Evolutionary conservation across 305 asterid species (phyloP), one percentile per base, ranked within the genome.

Genomic region (Striga hermonthica): DNA sequence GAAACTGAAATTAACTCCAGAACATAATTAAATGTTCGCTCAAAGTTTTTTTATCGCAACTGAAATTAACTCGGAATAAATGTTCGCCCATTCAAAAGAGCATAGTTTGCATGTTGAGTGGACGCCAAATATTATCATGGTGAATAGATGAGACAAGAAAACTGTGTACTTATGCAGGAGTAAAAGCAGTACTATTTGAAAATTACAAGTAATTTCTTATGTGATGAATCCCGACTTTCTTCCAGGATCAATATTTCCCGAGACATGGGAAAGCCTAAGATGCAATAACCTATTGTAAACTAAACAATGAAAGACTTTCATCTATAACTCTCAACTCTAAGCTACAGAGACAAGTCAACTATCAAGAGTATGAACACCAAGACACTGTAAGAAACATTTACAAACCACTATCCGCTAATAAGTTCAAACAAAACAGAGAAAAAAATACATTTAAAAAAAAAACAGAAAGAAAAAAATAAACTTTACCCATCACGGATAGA

Each of bases 11-110:
- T 12, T 40, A 60, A 1, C 47, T 59, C 22, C 43, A 14, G 10
- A 45, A 56, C 34, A 68, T 31, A 54, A 10, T 15, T 28, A 47
- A 28, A 57, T 36, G 36, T 57, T 34, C 65, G 56, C 57, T 22
- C 31, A 22, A 22, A 22, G 31, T 22, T 22, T 22, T 22, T 22
- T n/a, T n/a, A n/a, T n/a, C n/a, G n/a, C n/a, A n/a, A n/a, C n/a
- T n/a, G n/a, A n/a, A n/a, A n/a, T n/a, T n/a, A n/a, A n/a, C n/a
- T n/a, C n/a, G n/a, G n/a, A n/a, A n/a, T n/a, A n/a, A n/a, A n/a
- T n/a, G n/a, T n/a, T n/a, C 10, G 4, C 38, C 45, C 11, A 63
- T 44, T 65, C 62, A 67, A 62, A 44, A 44, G 35, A 63, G n/a
- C 15, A 28, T 43, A 64, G 40, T 36, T 15, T 56, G 39, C 69